Evolutionary conservation across 306 rosid species (phyloP).

Genomic region (Vachellia collinsii): DNA sequence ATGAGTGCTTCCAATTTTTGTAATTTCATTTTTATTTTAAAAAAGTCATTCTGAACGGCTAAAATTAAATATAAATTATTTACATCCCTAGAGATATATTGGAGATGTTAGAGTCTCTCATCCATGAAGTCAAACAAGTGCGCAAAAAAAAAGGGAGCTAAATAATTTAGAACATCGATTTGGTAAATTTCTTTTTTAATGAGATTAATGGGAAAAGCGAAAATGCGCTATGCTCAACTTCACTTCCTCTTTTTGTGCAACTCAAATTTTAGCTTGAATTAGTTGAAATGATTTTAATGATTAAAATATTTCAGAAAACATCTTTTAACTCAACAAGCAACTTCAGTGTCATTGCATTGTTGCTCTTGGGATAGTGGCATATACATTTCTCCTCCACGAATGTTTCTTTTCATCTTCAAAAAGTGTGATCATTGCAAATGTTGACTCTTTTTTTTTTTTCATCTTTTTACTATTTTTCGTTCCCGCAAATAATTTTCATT

Average conservation of each 20-base stretch:
- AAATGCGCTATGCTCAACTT: not conserved
- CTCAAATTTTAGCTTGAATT: not conserved
- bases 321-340: not conserved
- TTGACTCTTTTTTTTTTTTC: not conserved
- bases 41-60: too few species aligned
- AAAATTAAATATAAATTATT: too few species aligned
- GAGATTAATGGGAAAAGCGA: not conserved
- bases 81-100: too few species aligned
- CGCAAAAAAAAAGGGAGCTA: too few species aligned
- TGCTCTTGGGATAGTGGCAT: not conserved
- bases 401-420: slow-evolving; percentile 29
- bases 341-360: slow-evolving; percentile 12
- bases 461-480: not conserved
- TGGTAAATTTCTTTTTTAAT: too few species aligned
- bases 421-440: slow-evolving; percentile 4
- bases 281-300: too few species aligned
- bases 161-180: too few species aligned
- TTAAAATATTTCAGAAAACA: not conserved
- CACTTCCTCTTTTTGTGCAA: not conserved
- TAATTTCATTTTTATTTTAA: too few species aligned
- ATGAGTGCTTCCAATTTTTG: too few species aligned
- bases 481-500: not conserved
- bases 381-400: slow-evolving; percentile 13
- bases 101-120: not conserved
- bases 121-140: not conserved